Evolutionary conservation across 345 rosid genomes (phyloP).

Genomic region (Citrus reticulata): DNA sequence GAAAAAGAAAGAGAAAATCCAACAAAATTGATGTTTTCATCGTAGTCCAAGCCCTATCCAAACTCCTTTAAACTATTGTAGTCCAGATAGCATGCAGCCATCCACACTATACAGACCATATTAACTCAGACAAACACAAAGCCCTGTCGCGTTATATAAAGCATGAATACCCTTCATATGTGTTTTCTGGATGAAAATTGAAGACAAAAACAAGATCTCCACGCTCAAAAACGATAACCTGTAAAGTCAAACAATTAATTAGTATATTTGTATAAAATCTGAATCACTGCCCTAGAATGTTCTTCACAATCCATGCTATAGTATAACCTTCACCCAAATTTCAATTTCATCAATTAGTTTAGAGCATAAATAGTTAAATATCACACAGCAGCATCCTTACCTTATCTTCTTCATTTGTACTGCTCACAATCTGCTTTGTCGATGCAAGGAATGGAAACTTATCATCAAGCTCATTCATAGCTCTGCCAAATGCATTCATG

Average conservation of each 20-base stretch:
- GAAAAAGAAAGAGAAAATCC: background rate
- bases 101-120: background rate
- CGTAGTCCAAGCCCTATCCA: background rate
- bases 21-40: background rate
- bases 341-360: background rate
- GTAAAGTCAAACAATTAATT: conserved; percentile 20
- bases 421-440: conserved; percentile 68
- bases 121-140: background rate
- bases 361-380: background rate
- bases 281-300: background rate
- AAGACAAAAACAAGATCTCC: conserved; percentile 75
- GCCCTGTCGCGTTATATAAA: background rate
- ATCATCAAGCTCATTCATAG: conserved; percentile 72
- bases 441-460: conserved; percentile 58
- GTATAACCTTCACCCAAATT: background rate
- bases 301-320: background rate
- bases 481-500: conserved; percentile 68
- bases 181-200: conserved; percentile 70
- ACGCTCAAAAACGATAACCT: conserved; percentile 78
- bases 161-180: conserved; percentile 58
- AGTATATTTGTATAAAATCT: background rate
- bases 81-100: background rate
- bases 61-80: background rate
- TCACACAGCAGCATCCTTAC: conserved; percentile 24
- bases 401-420: conserved; percentile 64